Percentiles rank a stretch among this genome's conserved stretches.
phyloP scores from a whole-genome alignment of 2,329 filamentous ascomycete species.

The Spiromastix sp. region DNA sequence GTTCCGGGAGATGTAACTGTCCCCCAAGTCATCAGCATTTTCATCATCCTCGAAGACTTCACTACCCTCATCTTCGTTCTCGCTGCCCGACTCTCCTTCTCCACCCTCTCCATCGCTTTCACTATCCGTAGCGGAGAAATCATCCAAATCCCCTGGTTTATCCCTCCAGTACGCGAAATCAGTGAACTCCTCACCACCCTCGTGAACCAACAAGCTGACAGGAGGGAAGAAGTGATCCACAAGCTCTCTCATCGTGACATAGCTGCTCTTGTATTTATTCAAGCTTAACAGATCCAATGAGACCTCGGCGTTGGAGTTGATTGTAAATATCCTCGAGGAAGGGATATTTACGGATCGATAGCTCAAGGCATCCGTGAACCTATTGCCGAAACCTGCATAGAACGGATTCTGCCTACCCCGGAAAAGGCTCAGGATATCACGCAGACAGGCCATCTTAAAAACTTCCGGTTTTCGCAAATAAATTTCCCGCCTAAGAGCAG shows the following conservation, averaged over 20 bases:
- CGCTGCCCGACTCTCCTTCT: slow-evolving; percentile 43
- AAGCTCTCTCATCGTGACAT: slow-evolving; percentile 93
- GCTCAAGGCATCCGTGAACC: slow-evolving; percentile 88
- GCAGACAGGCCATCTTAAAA: slow-evolving; percentile 97
- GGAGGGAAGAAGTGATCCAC: slow-evolving; percentile 98
- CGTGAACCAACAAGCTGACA: slow-evolving; percentile 72
- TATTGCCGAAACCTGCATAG: slow-evolving; percentile 94
- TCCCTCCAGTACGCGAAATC: slow-evolving; percentile 97
- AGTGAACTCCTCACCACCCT: slow-evolving; percentile 87
- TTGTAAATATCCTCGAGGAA: slow-evolving; percentile 89
- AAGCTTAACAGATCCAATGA: slow-evolving; percentile 80
- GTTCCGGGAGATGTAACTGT: slow-evolving; percentile 47
- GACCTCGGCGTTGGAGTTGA: slow-evolving; percentile 96
- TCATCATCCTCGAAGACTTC: slow-evolving; percentile 35
- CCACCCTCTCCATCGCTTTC: slow-evolving; percentile 43
- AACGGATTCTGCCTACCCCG: slow-evolving; percentile 69
- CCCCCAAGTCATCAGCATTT: slow-evolving; percentile 37
- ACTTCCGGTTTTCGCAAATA: slow-evolving; percentile 95
- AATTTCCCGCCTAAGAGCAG: slow-evolving; percentile 80
- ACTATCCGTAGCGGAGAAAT: slow-evolving; percentile 69
- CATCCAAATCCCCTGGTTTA: slow-evolving; percentile 68
- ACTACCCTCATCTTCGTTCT: slow-evolving; percentile 40
- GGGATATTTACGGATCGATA: slow-evolving; percentile 96
- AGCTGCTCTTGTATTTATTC: slow-evolving; percentile 93
- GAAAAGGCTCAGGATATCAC: slow-evolving; percentile 87